Evolutionary conservation across 2,329 filamentous ascomycete species (phyloP).

Genomic region (Microascus cirrosus): DNA sequence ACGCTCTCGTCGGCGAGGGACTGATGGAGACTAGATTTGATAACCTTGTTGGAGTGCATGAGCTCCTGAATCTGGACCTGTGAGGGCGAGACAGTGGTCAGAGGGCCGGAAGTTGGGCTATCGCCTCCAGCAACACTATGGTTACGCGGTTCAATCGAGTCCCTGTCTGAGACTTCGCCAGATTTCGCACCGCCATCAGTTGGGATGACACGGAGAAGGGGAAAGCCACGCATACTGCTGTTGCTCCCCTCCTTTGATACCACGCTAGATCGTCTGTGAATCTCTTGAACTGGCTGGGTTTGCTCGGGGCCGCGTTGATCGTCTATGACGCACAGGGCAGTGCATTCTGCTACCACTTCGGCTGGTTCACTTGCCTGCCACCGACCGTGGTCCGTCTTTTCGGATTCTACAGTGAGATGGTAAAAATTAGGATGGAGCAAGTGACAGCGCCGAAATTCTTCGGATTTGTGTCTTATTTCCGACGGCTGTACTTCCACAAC

Average conservation of each 20-base stretch:
- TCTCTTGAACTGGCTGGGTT: slow-evolving; percentile 12
- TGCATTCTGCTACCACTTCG: slow-evolving; percentile 70
- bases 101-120: slow-evolving; percentile 51
- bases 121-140: slow-evolving; percentile 32
- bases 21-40: slow-evolving; percentile 40
- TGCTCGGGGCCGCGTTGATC: not conserved
- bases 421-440: slow-evolving; percentile 79
- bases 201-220: slow-evolving; percentile 17
- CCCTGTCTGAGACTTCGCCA: slow-evolving; percentile 35
- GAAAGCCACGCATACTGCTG: slow-evolving; percentile 22
- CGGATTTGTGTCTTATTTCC: slow-evolving; percentile 65
- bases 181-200: slow-evolving; percentile 15
- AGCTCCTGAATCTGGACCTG: slow-evolving; percentile 49
- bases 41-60: slow-evolving; percentile 46
- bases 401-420: slow-evolving; percentile 65
- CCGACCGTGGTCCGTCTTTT: slow-evolving; percentile 63
- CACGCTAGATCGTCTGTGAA: slow-evolving; percentile 9
- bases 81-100: slow-evolving; percentile 32
- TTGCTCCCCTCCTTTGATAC: slow-evolving; percentile 15
- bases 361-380: slow-evolving; percentile 73
- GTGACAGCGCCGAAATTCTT: slow-evolving; percentile 62
- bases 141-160: slow-evolving; percentile 29
- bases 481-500: slow-evolving; percentile 69
- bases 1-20: slow-evolving; percentile 47
- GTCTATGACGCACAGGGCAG: slow-evolving; percentile 45